Conservation (phyloP, 1,284 basidiomycete genomes). For the Mrakiaceae sp. region DNA sequence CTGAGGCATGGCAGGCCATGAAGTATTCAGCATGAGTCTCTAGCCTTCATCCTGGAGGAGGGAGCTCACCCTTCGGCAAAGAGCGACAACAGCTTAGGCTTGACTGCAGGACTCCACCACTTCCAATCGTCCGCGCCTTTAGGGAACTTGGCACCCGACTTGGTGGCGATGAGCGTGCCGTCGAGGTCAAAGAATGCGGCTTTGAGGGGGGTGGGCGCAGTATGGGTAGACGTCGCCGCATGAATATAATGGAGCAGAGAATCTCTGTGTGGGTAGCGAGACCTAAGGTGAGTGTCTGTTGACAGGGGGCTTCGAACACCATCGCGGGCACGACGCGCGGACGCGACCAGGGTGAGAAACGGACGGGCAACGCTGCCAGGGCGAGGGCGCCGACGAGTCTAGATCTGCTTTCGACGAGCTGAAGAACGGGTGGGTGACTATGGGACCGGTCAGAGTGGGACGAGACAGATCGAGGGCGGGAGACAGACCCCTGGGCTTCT, state of each 20-base stretch:
- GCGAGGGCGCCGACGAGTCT: not conserved
- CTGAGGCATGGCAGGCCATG: not conserved
- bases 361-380: not conserved
- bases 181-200: conserved; percentile 79
- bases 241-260: not conserved
- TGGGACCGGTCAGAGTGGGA: not conserved
- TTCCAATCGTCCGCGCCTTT: conserved; percentile 47
- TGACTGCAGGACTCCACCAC: conserved; percentile 66
- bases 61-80: conserved; percentile 49
- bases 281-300: not conserved
- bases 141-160: conserved; percentile 41
- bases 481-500: not conserved
- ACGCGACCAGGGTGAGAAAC: not conserved
- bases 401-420: not conserved
- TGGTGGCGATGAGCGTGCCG: conserved; percentile 66
- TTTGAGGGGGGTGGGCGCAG: conserved; percentile 29
- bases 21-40: not conserved
- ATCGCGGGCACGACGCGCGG: no score
- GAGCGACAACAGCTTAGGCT: conserved; percentile 49
- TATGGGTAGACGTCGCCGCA: not conserved
- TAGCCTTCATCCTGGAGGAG: not conserved
- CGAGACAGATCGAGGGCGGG: not conserved
- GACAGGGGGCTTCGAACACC: not conserved
- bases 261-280: not conserved
- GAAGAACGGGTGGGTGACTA: no score